Percentiles rank a stretch among this genome's conserved stretches.
These are phyloP conservation scores for Fusarium sp. DNA, from an alignment of 2,329 filamentous ascomycete genomes.

Conservation along the genomic window DNA sequence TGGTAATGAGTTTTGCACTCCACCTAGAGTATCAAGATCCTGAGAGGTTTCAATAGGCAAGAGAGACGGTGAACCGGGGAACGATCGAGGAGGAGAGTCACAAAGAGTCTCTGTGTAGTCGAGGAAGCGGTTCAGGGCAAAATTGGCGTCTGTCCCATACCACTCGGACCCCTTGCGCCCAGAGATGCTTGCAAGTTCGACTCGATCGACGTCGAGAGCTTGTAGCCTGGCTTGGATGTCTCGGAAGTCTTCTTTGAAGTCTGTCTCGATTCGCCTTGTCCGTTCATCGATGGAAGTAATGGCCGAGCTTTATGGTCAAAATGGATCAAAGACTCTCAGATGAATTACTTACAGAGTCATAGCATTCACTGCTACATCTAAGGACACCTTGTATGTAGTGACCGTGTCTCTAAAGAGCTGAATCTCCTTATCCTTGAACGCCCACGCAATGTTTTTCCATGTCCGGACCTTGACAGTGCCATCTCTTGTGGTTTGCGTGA, in stretches of 20 bases:
- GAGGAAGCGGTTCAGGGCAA: background rate
- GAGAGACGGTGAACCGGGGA: background rate
- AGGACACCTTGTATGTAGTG: background rate
- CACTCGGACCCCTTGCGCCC: background rate
- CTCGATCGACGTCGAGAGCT: background rate
- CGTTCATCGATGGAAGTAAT: background rate
- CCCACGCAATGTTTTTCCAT: background rate
- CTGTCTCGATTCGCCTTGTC: background rate
- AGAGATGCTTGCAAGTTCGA: background rate
- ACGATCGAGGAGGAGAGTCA: background rate
- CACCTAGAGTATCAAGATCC: background rate
- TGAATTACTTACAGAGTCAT: background rate
- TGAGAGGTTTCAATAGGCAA: background rate
- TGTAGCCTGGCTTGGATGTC: background rate
- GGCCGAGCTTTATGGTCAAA: background rate
- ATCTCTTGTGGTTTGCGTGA: background rate
- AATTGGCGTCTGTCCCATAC: background rate
- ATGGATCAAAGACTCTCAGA: background rate
- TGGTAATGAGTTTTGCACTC: background rate
- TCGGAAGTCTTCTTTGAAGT: background rate
- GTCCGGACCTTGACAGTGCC: background rate
- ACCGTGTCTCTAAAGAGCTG: background rate
- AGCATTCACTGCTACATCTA: background rate
- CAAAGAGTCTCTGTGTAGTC: background rate
- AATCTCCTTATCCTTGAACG: background rate